Evolutionary conservation across 192 early-diverging fungal genomes (phyloP).

Genomic region (Coemansia sp.): DNA sequence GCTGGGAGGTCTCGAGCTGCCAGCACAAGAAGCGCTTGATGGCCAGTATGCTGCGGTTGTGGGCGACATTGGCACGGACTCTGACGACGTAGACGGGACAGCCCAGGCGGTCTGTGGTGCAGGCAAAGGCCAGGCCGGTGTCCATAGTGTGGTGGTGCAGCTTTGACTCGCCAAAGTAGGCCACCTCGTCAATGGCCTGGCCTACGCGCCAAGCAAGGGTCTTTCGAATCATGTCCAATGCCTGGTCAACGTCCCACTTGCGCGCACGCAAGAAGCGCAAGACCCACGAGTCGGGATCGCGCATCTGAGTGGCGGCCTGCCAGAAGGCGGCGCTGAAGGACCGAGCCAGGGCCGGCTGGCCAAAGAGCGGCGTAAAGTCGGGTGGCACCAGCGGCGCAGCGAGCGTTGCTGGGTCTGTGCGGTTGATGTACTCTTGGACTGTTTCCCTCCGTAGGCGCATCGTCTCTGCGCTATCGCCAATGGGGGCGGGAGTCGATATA

Average conservation of each 20-base stretch:
- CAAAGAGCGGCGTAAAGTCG: constrained; percentile 36
- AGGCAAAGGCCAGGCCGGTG: constrained; percentile 60
- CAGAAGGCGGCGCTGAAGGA: constrained; percentile 65
- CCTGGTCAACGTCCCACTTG: constrained; percentile 79
- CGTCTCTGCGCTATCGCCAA: background rate
- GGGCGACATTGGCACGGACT: constrained; percentile 58
- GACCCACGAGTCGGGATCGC: constrained; percentile 71
- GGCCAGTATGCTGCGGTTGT: constrained; percentile 59
- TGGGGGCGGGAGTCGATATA: background rate
- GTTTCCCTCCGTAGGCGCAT: background rate
- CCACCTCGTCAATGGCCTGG: constrained; percentile 60
- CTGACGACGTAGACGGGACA: constrained; percentile 62
- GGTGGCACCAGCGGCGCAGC: constrained; percentile 9
- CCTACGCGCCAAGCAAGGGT: constrained; percentile 75
- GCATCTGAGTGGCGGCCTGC: constrained; percentile 60
- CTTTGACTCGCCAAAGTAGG: constrained; percentile 60
- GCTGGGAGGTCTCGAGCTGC: constrained; percentile 64
- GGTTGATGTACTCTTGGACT: background rate
- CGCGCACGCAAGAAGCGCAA: constrained; percentile 85
- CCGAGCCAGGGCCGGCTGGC: constrained; percentile 8
- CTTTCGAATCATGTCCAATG: constrained; percentile 69
- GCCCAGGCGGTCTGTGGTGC: constrained; percentile 55
- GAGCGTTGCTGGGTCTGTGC: background rate
- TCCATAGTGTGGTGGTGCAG: constrained; percentile 61
- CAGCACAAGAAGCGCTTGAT: constrained; percentile 68